phyloP scores from a whole-genome alignment of 176 grass and related monocot genomes.

The Oropetium thomaeum region DNA sequence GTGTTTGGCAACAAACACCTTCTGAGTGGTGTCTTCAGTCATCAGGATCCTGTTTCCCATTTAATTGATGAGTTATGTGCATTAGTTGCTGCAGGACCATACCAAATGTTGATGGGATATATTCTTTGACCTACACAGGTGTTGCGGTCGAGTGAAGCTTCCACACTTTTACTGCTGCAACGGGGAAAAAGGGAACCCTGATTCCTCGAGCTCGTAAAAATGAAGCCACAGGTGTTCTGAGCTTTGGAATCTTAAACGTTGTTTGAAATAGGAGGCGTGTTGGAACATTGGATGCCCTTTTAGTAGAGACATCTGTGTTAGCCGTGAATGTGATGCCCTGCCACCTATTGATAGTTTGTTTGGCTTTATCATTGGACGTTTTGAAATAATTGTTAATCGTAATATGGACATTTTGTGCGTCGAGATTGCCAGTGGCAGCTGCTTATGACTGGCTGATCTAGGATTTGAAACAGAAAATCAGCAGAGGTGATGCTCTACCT shows the following conservation, averaged over 20 bases:
- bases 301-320: not conserved
- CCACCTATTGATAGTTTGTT: not conserved
- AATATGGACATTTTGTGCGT: not conserved
- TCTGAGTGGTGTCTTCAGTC: not conserved
- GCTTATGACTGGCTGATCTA: not conserved
- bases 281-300: not conserved
- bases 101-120: not conserved
- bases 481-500: not conserved
- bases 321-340: not conserved
- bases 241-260: not conserved
- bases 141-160: conserved; percentile 81
- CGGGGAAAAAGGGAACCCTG: conserved; percentile 54
- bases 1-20: not conserved
- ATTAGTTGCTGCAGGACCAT: not conserved
- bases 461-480: not conserved
- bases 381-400: conserved; percentile 13
- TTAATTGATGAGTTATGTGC: not conserved
- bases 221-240: not conserved
- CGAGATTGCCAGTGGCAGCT: not conserved
- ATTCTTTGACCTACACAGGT: conserved; percentile 42
- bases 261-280: not conserved
- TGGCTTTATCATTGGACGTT: not conserved
- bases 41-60: not conserved
- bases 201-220: conserved; percentile 37
- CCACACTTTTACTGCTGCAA: conserved; percentile 94